Evolutionary conservation across 805 yeast genomes (phyloP).

Genomic region (Maudiozyma barnettii): DNA sequence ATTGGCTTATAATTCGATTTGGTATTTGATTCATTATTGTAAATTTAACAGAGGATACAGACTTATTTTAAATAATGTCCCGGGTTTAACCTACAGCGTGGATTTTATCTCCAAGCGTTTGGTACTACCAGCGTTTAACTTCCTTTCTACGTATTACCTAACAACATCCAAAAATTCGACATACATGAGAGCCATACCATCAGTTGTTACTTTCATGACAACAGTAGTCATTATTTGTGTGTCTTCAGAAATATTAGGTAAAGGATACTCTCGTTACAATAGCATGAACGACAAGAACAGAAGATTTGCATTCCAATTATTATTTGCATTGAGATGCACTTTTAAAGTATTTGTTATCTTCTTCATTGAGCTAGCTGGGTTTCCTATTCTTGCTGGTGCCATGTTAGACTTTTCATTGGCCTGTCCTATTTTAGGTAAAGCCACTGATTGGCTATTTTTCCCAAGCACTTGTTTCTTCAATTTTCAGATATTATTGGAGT

Average conservation of each 20-base stretch:
- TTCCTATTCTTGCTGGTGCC: conserved; percentile 81
- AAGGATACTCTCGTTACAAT: conserved; percentile 21
- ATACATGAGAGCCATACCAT: conserved; percentile 22
- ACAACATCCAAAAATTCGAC: conserved; percentile 17
- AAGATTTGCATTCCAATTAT: conserved; percentile 41
- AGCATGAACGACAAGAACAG: conserved; percentile 29
- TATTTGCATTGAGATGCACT: conserved; percentile 51
- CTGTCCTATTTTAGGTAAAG: conserved; percentile 19
- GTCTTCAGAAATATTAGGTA: conserved; percentile 17
- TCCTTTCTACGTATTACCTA: conserved; percentile 4
- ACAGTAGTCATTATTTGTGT: conserved; percentile 16
- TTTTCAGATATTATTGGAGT: conserved; percentile 22
- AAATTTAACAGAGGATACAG: conserved; percentile 3
- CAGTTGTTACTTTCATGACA: conserved; percentile 22
- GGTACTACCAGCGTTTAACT: not conserved
- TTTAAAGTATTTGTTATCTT: conserved; percentile 68
- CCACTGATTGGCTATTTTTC: conserved; percentile 13
- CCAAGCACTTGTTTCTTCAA: conserved; percentile 16
- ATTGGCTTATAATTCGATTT: not conserved
- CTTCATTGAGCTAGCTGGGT: conserved; percentile 68
- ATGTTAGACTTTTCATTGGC: conserved; percentile 56
- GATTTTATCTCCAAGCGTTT: not conserved
- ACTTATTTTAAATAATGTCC: conserved; percentile 2
- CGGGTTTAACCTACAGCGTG: conserved; percentile 2
- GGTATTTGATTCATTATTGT: conserved; percentile 5